phyloP scores from a whole-genome alignment of 1,139 yeast genomes.

The Debaryomycetaceae sp. region DNA sequence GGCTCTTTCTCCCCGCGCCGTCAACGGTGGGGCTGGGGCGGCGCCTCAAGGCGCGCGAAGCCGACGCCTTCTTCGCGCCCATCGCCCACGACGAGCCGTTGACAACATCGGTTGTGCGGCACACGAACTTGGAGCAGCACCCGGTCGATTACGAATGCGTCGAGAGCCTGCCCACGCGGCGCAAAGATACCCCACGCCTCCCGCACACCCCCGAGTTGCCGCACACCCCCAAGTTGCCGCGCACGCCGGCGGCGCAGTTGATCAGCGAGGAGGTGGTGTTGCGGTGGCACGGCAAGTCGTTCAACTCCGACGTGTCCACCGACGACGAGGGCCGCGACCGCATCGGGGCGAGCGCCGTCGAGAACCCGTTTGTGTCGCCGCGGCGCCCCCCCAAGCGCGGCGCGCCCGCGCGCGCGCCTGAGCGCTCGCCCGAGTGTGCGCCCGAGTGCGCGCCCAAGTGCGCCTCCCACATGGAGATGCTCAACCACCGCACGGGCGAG shows the following conservation, averaged over 20 bases:
- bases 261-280: conserved; percentile 30
- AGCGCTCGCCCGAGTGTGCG: too few species aligned
- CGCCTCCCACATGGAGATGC: conserved; percentile 35
- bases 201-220: conserved; percentile 1
- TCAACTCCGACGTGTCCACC: conserved; percentile 21
- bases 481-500: conserved; percentile 38
- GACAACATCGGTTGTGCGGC: not conserved
- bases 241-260: conserved; percentile 34
- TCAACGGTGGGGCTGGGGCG: conserved; percentile 41
- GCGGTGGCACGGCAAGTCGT: conserved; percentile 37
- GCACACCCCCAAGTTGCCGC: conserved; percentile 8
- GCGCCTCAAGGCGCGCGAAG: conserved; percentile 11
- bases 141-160: not conserved
- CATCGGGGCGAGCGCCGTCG: conserved; percentile 11
- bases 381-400: conserved; percentile 6
- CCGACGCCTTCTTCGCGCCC: conserved; percentile 14
- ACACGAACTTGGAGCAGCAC: not conserved
- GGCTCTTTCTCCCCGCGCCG: conserved; percentile 37
- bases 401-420: too few species aligned
- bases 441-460: conserved; percentile 1
- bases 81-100: conserved; percentile 15
- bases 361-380: conserved; percentile 18
- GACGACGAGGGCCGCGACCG: conserved; percentile 26
- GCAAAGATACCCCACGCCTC: conserved; percentile 3
- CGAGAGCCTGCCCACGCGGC: conserved; percentile 3